phyloP scores from a whole-genome alignment of 768 basidiomycete species.

The Agrocybe praecox region DNA sequence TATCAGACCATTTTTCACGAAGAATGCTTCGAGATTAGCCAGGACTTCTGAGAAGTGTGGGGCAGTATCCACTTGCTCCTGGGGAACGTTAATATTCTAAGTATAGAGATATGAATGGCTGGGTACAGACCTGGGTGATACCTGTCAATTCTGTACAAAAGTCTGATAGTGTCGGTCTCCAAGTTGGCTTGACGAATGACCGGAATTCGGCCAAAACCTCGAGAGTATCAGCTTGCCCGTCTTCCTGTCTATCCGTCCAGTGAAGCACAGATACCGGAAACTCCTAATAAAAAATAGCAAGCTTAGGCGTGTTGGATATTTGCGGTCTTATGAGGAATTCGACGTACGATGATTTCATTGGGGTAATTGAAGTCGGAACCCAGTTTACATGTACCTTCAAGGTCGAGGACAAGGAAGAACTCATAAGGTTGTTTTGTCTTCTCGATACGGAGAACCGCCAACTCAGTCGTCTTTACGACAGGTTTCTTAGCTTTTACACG shows the following conservation, averaged over 20 bases:
- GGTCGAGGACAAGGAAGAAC: constrained; percentile 85
- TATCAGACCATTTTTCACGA: constrained; percentile 72
- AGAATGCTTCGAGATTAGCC: constrained; percentile 61
- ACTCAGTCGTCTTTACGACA: background rate
- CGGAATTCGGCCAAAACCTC: constrained; percentile 83
- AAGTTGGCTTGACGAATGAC: constrained; percentile 85
- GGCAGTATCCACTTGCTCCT: constrained; percentile 82
- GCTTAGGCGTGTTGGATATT: constrained; percentile 1
- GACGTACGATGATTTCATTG: constrained; percentile 92
- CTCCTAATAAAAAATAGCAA: constrained; percentile 55
- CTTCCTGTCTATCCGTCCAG: constrained; percentile 68
- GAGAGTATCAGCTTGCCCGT: constrained; percentile 56
- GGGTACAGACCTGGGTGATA: constrained; percentile 80
- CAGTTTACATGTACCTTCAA: constrained; percentile 80
- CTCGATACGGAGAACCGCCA: constrained; percentile 4
- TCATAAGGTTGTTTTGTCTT: constrained; percentile 57
- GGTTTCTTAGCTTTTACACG: constrained; percentile 14
- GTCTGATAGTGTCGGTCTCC: constrained; percentile 76
- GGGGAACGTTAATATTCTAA: constrained; percentile 2
- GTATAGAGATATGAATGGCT: background rate
- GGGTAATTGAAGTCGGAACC: constrained; percentile 81
- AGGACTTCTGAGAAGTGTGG: constrained; percentile 77
- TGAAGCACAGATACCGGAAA: constrained; percentile 89
- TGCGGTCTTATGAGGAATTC: background rate
- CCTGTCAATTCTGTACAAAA: constrained; percentile 92